Evolutionary conservation across 176 grass and related monocot species (phyloP), one percentile per base, ranked within the genome.

Genomic region (Panicum miliaceum): DNA sequence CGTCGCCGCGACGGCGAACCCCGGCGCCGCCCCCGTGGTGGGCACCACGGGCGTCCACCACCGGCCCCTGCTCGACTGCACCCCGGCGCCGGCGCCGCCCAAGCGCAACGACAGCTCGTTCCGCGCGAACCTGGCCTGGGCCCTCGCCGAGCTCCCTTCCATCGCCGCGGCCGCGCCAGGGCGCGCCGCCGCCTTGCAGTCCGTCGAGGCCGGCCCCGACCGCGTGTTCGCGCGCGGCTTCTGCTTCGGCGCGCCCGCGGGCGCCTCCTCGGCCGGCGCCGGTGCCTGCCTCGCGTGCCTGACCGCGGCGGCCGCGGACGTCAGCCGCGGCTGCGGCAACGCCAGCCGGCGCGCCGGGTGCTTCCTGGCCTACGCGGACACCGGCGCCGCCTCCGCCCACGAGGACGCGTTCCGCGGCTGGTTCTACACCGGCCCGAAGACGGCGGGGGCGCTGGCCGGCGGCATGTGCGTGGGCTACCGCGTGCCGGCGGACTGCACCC

Each of bases 361-460:
- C 71, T 74, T 54, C 71, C 3, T 74, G 46, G 11, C 71, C 16
- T 74, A 53, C 71, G 48, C 47, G 7, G 69, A 48, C 69, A 29
- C 43, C 5, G 9, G 50, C 6, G 23, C 43, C 12, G 8, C 42
- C 23, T 18, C 43, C 4, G 0, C 69, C 2, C 42, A 6, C 12
- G 69, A 71, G n/a, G 41, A 47, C 68, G 41, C 41, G 41, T 71
- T 72, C 69, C 69, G 13, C 47, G 47, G 47, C 29, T 32, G 29
- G 29, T 32, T 32, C 29, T 32, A 32, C 29, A 2, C 29, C 29
- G 29, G 29, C 29, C 29, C 29, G 29, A 32, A 32, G 29, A 32
- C 29, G 29, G 29, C 29, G 29, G 29, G 29, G 29, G 29, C 29
- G 29, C 29, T 32, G 29, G 29, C 29, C 29, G 59, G 8, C 3